Percentiles rank a stretch among this genome's conserved stretches.
Conservation (phyloP, 345 rosid genomes). For the Eucalyptus albens region DNA sequence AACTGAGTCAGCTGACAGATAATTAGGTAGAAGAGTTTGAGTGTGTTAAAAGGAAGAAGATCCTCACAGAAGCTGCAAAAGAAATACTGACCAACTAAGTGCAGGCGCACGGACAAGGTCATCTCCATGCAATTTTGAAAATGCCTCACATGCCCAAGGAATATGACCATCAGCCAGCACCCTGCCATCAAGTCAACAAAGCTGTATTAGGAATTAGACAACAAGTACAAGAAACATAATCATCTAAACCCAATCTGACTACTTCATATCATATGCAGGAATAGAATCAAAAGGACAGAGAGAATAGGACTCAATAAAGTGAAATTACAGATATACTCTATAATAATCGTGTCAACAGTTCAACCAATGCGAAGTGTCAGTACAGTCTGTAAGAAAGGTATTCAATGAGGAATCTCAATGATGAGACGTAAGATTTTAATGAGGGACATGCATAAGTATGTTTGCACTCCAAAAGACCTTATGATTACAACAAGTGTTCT, state of each 20-base stretch:
- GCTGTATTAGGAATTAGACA: background rate
- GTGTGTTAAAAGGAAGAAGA: background rate
- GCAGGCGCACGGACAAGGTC: conserved; percentile 57
- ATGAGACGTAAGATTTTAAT: background rate
- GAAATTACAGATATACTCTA: background rate
- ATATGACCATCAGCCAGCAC: conserved; percentile 97
- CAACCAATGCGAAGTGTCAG: background rate
- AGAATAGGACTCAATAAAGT: background rate
- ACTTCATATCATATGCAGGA: background rate
- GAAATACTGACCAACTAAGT: conserved; percentile 46
- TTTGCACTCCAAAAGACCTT: background rate
- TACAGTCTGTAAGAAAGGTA: background rate
- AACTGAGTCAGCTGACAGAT: background rate
- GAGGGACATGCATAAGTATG: background rate
- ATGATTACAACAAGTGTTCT: background rate
- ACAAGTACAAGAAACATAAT: background rate
- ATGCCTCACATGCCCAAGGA: conserved; percentile 99
- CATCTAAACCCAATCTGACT: background rate
- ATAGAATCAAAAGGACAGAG: background rate
- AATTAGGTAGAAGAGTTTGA: background rate
- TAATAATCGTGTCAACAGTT: background rate
- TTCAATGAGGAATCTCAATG: background rate
- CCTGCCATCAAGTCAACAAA: conserved; percentile 17
- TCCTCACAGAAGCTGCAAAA: background rate
- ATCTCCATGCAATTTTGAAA: conserved; percentile 68